Base-by-base conservation (phyloP, 768 basidiomycete genomes). In the Rhodotorula paludigena region DNA sequence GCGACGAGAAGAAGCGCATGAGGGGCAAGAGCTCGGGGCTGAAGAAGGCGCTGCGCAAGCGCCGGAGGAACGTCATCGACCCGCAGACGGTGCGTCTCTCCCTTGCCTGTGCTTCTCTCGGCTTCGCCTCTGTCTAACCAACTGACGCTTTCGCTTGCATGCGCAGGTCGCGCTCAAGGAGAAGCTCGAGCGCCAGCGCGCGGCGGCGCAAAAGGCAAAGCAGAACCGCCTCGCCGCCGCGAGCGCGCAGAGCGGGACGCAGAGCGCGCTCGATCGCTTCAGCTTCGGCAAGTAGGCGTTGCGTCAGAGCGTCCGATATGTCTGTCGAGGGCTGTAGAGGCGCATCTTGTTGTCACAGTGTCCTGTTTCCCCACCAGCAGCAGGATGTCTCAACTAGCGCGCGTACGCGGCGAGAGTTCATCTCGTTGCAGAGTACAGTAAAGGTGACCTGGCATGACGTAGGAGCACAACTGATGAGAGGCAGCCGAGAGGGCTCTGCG, bases 1-100 rank as follows among this genome's bases (percentile, higher is more conserved):
- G 87, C 77, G 79, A 77, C 74, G 76, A 76, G 51, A 89, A 86
- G 81, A 83, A 84, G 74, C 88, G 85, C 82, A 90, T 89, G 87
- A 84, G 91, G 41, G 92, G 92, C 23, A 92, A 87, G 77, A 85
- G 85, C 47, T 69, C 64, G 41, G 70, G 67, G 42, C 76, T 92
- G 76, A 94, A 92, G 78, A 82, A 91, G 81, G 86, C 74, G 74
- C 76, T 96, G 69, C 83, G 89, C 74, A 96, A 92, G 81, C 89
- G 94, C 78, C 85, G 90, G 77, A 92, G 93, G 82, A 96, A 97
- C 75, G 89, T 97, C 55, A 85, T 97, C 69, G 92, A 97, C 77
- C 90, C 90, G 44, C 63, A 76, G 30, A 74, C 84, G 78, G 80
- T 83, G 58, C 74, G 80, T 77, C 41, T 32, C 53, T 20, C n/a